A percentile compares a stretch with the other conserved stretches of the same genome.
These are phyloP conservation scores for Botrytis galanthina DNA, from an alignment of 2,329 filamentous ascomycete genomes.

Conservation along the genomic window DNA sequence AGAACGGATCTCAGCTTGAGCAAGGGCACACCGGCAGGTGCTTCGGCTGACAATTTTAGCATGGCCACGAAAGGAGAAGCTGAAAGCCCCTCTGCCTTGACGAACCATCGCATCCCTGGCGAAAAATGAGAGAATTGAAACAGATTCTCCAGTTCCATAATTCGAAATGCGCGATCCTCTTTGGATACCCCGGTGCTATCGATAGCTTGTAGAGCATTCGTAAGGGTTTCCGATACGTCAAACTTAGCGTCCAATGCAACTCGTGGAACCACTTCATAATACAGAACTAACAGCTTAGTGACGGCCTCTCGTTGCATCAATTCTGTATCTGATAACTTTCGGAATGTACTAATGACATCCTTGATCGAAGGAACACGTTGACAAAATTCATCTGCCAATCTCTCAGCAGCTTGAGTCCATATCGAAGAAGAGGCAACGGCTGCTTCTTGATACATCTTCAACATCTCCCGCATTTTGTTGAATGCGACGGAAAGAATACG, in stretches of 20 bases:
- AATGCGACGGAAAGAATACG: conserved; percentile 77
- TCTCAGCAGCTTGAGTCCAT: conserved; percentile 69
- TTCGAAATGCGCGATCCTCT: conserved; percentile 54
- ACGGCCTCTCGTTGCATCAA: conserved; percentile 73
- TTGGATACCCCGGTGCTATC: conserved; percentile 46
- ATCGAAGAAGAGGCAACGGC: conserved; percentile 42
- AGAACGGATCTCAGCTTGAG: conserved; percentile 56
- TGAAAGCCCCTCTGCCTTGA: conserved; percentile 62
- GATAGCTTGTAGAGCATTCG: conserved; percentile 62
- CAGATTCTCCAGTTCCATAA: conserved; percentile 78
- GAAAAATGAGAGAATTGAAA: conserved; percentile 78
- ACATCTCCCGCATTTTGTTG: conserved; percentile 63
- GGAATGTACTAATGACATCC: conserved; percentile 73
- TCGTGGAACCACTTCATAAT: conserved; percentile 79
- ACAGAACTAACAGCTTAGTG: conserved; percentile 77
- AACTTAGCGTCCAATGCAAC: conserved; percentile 80
- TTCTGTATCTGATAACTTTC: conserved; percentile 64
- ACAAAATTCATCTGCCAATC: conserved; percentile 71
- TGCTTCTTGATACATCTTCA: conserved; percentile 44
- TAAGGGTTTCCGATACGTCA: conserved; percentile 77
- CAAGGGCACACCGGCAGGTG: conserved; percentile 48
- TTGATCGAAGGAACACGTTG: conserved; percentile 78
- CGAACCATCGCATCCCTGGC: conserved; percentile 86
- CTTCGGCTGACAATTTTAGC: conserved; percentile 56
- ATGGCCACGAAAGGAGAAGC: conserved; percentile 72